Conservation (phyloP, 2,329 filamentous ascomycete species). For the Saccharata proteae region DNA sequence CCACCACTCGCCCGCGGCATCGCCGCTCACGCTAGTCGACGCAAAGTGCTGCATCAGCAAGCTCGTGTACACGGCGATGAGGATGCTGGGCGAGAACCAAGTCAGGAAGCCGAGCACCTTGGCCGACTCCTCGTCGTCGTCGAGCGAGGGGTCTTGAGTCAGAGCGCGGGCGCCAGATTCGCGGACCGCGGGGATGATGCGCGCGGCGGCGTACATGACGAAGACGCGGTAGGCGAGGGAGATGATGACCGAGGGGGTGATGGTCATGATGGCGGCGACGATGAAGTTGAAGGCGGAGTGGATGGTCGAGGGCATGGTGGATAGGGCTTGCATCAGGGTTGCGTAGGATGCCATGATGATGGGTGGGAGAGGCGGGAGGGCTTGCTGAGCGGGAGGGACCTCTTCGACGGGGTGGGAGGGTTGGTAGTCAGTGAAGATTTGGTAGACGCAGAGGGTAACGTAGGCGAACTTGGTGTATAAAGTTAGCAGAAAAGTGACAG, state of each 20-base stretch:
- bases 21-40: conserved; percentile 46
- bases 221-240: conserved; percentile 87
- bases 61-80: conserved; percentile 94
- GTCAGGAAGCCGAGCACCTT: conserved; percentile 72
- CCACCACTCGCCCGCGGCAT: conserved; percentile 59
- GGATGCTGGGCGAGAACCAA: conserved; percentile 88
- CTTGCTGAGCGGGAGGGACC: conserved; percentile 52
- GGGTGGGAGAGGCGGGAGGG: conserved; percentile 90
- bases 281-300: conserved; percentile 78
- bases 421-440: conserved; percentile 97
- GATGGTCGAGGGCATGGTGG: conserved; percentile 69
- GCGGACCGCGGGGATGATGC: conserved; percentile 87
- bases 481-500: neutral
- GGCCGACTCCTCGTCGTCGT: conserved; percentile 73
- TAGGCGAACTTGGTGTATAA: conserved; percentile 59
- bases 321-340: conserved; percentile 72
- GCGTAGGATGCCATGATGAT: conserved; percentile 98
- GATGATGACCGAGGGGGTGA: conserved; percentile 91
- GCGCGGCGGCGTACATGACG: conserved; percentile 88
- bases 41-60: conserved; percentile 92
- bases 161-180: conserved; percentile 75
- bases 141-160: conserved; percentile 71
- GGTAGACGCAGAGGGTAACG: conserved; percentile 95
- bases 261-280: conserved; percentile 84
- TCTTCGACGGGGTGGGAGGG: conserved; percentile 53